Base-by-base conservation (phyloP, 2,329 filamentous ascomycete species). In the Colletotrichum theobromicola region DNA sequence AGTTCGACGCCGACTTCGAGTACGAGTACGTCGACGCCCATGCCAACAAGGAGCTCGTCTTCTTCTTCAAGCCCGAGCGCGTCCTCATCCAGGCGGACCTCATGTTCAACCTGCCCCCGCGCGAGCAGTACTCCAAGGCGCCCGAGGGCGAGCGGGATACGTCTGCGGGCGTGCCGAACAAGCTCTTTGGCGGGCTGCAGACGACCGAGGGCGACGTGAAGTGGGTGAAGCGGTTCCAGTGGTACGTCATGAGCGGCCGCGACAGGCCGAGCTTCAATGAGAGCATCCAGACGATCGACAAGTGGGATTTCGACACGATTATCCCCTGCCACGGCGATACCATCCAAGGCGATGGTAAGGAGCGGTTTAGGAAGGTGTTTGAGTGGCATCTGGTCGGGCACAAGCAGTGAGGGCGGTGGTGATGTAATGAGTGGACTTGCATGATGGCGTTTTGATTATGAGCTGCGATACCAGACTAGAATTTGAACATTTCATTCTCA, bases 321-420 rank as follows among this genome's bases (percentile, higher is more conserved):
- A 92, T 99, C 74, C 95, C 96, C 1, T 98, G 96, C 82, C 97
- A 99, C 84, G 97, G 97, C 10, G 97, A 99, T 85, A 93, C 94
- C 18, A 92, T 98, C 77, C 93, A 97, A 82, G 87, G 86, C 3
- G 83, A 87, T 76, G 95, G 90, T 12, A 98, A 97, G 88, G 89
- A 89, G 13, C 87, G 94, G 18, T 98, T 96, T 77, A 86, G 89
- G 79, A 94, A 94, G 83, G 88, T 97, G 15, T 95, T 98, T 84
- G 90, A 90, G 79, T 98, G 96, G 95, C 94, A 97, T 86, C 82
- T 98, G 80, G 86, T 81, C n/a, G 82, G 79, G 2, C 78, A 79
- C 72, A 80, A 75, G 70, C 37, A 75, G 15, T 75, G 26, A 46
- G 28, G 4, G 18, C 2, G 55, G 2, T 50, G 18, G 0, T 0